Evolutionary conservation across 805 yeast genomes (phyloP), one percentile per base, ranked within the genome.

Genomic region (Cyberlindnera amylophila): DNA sequence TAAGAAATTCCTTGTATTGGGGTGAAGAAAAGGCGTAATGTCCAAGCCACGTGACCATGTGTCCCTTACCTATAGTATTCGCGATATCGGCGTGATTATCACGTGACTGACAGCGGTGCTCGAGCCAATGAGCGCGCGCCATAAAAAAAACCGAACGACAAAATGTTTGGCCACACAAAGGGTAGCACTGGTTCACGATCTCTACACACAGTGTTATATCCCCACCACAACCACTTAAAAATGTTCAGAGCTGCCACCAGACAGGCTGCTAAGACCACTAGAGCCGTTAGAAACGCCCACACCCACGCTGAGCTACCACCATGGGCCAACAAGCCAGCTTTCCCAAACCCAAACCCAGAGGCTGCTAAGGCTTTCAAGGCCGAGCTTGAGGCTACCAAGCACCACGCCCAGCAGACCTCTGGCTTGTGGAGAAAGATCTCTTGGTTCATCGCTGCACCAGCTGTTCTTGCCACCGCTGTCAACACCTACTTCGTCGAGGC

Each of bases 351-450:
- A 54, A 39, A 41, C 33, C 63, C 72, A 39, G 70, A 79, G 65
- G 69, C 75, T 53, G 79, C 75, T 53, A 84, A 78, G 55, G 87
- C 78, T 28, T 88, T 79, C 73, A 72, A 70, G 60, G 74, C 78
- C 56, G 71, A 72, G 39, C 50, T 73, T 50, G 76, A 78, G 54
- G 86, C 82, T 54, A 76, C 86, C 61, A 73, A 72, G 58, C 82
- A 82, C 63, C 99, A 91, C 71, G 90, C 96, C 44, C 72, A 66
- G 49, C 74, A 77, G 52, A 82, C 96, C 52, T 75, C 95, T 47
- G 67, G 69, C 34, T 71, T 82, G 56, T 91, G 99, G 99, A 81
- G 78, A 68, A 90, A 86, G 66, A 76, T 91, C 69, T 77, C 96
- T 34, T 70, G 77, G 61, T 75, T 77, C 46, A 80, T 88, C 46